phyloP scores from a whole-genome alignment of 768 basidiomycete species.

The Cubamyces sp. region DNA sequence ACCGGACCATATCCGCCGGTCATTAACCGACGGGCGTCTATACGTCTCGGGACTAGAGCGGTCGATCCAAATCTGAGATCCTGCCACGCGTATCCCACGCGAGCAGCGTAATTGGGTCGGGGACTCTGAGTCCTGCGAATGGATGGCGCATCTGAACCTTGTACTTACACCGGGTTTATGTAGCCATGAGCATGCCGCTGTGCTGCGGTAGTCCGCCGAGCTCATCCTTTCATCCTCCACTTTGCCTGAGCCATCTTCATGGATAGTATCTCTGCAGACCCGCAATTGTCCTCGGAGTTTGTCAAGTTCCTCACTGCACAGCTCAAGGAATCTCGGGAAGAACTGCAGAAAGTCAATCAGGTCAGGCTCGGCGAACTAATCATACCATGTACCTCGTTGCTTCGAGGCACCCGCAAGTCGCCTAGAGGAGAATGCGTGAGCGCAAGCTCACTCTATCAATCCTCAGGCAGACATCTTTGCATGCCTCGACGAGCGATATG shows the following conservation, averaged over 20 bases:
- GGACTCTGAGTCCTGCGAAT: background rate
- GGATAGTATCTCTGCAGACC: background rate
- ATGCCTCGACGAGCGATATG: no score
- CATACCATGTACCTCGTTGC: no score
- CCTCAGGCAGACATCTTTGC: no score
- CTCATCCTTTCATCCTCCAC: background rate
- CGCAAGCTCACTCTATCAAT: no score
- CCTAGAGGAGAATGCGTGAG: no score
- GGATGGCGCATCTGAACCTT: background rate
- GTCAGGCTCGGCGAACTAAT: slow-evolving; percentile 1
- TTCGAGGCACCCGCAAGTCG: no score
- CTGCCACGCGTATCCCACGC: background rate
- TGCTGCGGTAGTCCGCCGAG: slow-evolving; percentile 11
- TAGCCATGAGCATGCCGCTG: background rate
- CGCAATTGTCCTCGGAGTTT: slow-evolving; percentile 11
- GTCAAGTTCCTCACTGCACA: slow-evolving; percentile 16
- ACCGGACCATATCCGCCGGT: slow-evolving; percentile 21
- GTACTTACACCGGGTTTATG: background rate
- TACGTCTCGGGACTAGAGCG: background rate
- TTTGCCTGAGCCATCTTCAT: background rate
- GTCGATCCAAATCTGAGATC: background rate
- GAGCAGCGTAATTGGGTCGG: background rate
- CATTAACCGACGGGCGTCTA: slow-evolving; percentile 10
- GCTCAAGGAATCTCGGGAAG: slow-evolving; percentile 12
- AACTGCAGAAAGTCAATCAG: background rate